These are phyloP conservation scores for Talaromyces verruculosus DNA, from an alignment of 2,329 filamentous ascomycete genomes.

Conservation along the genomic window DNA sequence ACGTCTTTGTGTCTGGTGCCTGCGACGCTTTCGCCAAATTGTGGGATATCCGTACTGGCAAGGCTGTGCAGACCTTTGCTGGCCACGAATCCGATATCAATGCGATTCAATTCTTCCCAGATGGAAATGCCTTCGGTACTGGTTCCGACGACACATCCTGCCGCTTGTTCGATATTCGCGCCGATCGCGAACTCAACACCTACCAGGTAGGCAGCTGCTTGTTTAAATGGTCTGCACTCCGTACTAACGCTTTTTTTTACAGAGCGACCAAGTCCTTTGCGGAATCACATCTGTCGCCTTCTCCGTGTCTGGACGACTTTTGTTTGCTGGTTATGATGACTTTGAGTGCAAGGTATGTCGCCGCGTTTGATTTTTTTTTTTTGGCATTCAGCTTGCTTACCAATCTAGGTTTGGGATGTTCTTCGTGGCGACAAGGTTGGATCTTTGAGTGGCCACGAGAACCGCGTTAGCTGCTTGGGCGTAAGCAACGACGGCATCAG, in stretches of 20 bases:
- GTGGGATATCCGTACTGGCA: constrained; percentile 97
- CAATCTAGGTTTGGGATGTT: constrained; percentile 86
- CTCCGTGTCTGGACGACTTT: constrained; percentile 88
- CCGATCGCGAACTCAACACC: constrained; percentile 74
- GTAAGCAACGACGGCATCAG: constrained; percentile 99
- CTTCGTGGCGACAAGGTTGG: constrained; percentile 96
- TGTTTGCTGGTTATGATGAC: constrained; percentile 98
- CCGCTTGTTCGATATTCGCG: constrained; percentile 94
- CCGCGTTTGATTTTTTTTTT: background rate
- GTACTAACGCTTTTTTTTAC: constrained; percentile 9
- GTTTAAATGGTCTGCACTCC: no score
- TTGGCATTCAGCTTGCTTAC: constrained; percentile 17
- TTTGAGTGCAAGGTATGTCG: constrained; percentile 95
- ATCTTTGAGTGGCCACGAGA: constrained; percentile 94
- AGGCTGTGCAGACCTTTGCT: constrained; percentile 97
- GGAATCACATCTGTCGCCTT: constrained; percentile 98
- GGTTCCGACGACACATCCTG: constrained; percentile 97
- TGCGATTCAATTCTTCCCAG: constrained; percentile 98
- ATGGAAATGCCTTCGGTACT: constrained; percentile 96
- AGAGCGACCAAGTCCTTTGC: constrained; percentile 97
- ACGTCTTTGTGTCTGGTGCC: constrained; percentile 98
- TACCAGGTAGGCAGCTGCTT: constrained; percentile 58
- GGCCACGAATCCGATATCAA: constrained; percentile 99
- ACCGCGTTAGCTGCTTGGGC: constrained; percentile 96
- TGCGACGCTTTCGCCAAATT: constrained; percentile 98